phyloP scores from a whole-genome alignment of 148 eudicot genomes.

The Agrostemma githago region DNA sequence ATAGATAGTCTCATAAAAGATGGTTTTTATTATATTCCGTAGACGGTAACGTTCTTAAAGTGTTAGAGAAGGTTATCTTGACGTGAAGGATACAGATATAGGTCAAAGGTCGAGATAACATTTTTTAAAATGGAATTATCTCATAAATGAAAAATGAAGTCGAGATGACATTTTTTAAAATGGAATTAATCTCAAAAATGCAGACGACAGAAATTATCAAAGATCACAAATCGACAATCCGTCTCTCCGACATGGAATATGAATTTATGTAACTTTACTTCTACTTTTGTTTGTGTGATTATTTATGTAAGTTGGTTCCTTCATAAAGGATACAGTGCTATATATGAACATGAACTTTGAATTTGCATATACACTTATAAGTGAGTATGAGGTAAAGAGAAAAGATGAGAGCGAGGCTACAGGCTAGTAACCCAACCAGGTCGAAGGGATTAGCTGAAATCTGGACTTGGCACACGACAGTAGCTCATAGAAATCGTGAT shows the following conservation, averaged over 20 bases:
- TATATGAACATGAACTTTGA: neutral
- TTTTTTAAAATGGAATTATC: no score
- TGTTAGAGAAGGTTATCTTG: neutral
- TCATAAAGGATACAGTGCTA: neutral
- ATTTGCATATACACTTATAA: conserved; percentile 17
- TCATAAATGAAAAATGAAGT: no score
- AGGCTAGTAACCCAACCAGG: conserved; percentile 69
- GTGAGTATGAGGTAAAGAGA: neutral
- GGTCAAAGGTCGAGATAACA: neutral
- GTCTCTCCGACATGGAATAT: neutral
- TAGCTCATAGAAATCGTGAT: conserved; percentile 49
- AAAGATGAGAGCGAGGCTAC: neutral
- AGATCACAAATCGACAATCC: neutral
- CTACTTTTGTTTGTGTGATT: neutral
- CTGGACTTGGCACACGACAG: conserved; percentile 57
- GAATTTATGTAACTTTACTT: no score
- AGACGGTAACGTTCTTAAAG: no score
- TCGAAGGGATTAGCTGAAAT: conserved; percentile 63
- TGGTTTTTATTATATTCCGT: no score
- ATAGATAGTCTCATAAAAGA: no score
- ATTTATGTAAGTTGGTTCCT: neutral
- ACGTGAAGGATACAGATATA: no score
- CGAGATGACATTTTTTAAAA: no score
- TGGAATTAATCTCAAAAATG: no score
- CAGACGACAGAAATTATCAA: neutral